Evolutionary conservation across 2,329 filamentous ascomycete genomes (phyloP).

Genomic region (Pseudogymnoascus sp.): DNA sequence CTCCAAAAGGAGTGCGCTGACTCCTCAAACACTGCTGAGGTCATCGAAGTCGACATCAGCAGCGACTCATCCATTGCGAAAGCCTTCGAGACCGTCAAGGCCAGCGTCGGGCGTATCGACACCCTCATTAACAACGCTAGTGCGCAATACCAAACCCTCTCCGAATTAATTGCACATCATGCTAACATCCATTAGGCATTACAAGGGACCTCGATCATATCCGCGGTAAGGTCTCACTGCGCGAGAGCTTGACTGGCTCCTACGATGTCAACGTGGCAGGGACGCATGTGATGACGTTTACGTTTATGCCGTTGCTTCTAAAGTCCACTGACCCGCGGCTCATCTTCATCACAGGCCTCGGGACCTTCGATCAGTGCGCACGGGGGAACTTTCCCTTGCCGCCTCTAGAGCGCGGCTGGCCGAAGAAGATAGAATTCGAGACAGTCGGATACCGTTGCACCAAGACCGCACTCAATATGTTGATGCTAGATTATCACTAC

Average conservation of each 20-base stretch:
- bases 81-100: slow-evolving; percentile 20
- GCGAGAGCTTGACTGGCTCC: slow-evolving; percentile 24
- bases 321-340: slow-evolving; percentile 39
- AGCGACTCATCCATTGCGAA: slow-evolving; percentile 23
- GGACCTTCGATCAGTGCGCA: slow-evolving; percentile 30
- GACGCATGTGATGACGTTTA: slow-evolving; percentile 28
- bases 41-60: slow-evolving; percentile 21
- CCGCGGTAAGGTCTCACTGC: slow-evolving; percentile 26
- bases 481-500: slow-evolving; percentile 42
- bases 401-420: slow-evolving; percentile 35
- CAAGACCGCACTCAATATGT: slow-evolving; percentile 44
- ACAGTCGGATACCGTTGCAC: slow-evolving; percentile 35
- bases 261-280: slow-evolving; percentile 32
- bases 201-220: slow-evolving; percentile 29
- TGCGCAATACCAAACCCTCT: slow-evolving; percentile 16
- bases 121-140: slow-evolving; percentile 24
- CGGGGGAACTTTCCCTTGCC: slow-evolving; percentile 22
- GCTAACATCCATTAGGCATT: slow-evolving; percentile 17
- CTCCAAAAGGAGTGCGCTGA: slow-evolving; percentile 31
- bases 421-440: slow-evolving; percentile 30
- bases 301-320: slow-evolving; percentile 34
- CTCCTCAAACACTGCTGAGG: slow-evolving; percentile 23
- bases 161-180: neutral
- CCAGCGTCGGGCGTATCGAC: slow-evolving; percentile 19
- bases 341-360: slow-evolving; percentile 41